Conservation (phyloP, 768 basidiomycete species). For the Boletus edulis region DNA sequence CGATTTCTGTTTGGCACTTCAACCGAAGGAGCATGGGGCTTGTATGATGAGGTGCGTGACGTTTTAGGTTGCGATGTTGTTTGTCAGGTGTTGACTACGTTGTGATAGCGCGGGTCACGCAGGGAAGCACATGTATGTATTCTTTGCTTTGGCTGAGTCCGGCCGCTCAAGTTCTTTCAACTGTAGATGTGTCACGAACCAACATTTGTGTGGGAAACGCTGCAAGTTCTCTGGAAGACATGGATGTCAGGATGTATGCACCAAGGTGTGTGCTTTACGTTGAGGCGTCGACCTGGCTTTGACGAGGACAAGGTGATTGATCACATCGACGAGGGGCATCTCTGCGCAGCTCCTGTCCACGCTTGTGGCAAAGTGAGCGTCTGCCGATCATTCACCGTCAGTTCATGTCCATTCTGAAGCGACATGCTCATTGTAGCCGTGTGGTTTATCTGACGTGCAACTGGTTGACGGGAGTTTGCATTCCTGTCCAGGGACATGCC, state of each 20-base stretch:
- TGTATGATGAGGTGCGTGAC: conserved; percentile 49
- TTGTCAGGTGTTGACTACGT: neutral
- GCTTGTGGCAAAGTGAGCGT: conserved; percentile 50
- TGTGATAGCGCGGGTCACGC: conserved; percentile 52
- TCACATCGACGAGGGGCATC: conserved; percentile 48
- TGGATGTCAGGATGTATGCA: conserved; percentile 53
- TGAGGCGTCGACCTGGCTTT: neutral
- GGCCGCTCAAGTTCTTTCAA: neutral
- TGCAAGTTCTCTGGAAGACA: conserved; percentile 45
- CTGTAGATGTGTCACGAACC: conserved; percentile 48
- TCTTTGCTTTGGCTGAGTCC: accelerated
- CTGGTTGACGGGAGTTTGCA: conserved; percentile 32
- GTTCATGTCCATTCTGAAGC: neutral
- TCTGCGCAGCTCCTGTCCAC: conserved; percentile 52
- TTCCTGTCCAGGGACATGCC: conserved; percentile 43
- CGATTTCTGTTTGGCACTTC: conserved; percentile 33
- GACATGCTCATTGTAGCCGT: conserved; percentile 33
- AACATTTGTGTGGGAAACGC: conserved; percentile 55
- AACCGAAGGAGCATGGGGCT: conserved; percentile 29
- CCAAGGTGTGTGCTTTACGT: conserved; percentile 37
- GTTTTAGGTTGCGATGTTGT: neutral
- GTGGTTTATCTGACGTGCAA: conserved; percentile 34
- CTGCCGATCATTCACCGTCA: too few relatives aligned
- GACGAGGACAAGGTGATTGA: conserved; percentile 32
- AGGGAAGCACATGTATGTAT: conserved; percentile 51